Evolutionary conservation across 2,329 filamentous ascomycete species (phyloP), one percentile per base, ranked within the genome.

Genomic region (Xylaria sp.): DNA sequence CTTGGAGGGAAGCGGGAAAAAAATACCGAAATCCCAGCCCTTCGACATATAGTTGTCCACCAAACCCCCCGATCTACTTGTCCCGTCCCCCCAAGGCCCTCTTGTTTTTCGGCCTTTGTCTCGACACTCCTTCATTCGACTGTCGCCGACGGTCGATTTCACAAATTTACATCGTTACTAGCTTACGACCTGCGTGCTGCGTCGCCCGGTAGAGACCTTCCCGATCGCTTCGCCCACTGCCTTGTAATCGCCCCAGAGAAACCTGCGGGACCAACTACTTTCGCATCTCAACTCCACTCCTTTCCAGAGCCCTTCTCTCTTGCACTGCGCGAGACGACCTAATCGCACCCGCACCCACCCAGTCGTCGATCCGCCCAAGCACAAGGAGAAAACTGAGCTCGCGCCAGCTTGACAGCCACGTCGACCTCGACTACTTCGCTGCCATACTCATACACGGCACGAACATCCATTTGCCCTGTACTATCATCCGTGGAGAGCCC

Each of bases 211-310:
- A 49, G 61, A 54, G 67, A 61, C 68, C 69, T 67, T 64, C 69
- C 72, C 72, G 71, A 70, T 73, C 72, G 74, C 71, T 63, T 72
- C 71, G 61, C 62, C 61, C 68, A 62, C 69, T 69, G 68, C 68
- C 68, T 77, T 77, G 73, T 77, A 77, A 77, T 77, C 74, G 68
- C 72, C 72, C 72, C 67, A 68, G 69, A 61, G 68, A 70, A 66
- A 71, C 66, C 70, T 73, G 73, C 68, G 74, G 75, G 71, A 74
- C 73, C 71, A 70, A 46, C 64, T 77, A 76, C 69, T 66, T 77
- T 76, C 71, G 64, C 72, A 72, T 64, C 63, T 71, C 71, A 69
- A 70, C 57, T 70, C 72, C 70, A 65, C 70, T 68, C 65, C 72
- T 73, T 70, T 73, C 53, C 23, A 70, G 63, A 68, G 59, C 49